Conservation (phyloP, 2,329 filamentous ascomycete genomes). For the Bipolaris cookei region DNA sequence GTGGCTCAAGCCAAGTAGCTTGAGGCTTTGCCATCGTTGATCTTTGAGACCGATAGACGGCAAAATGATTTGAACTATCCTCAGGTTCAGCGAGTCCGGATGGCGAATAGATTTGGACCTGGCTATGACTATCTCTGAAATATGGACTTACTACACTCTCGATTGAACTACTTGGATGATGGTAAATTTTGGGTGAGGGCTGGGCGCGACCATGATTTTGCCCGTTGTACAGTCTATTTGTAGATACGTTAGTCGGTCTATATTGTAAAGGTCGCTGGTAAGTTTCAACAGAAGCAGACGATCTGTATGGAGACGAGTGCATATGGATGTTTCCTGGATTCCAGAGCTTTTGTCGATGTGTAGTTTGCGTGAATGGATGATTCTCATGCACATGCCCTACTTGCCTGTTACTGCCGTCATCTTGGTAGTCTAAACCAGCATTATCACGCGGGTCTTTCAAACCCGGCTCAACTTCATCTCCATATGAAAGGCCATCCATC, state of each 20-base stretch:
- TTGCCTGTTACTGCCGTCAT: slow-evolving; percentile 3
- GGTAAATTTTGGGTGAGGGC: background rate
- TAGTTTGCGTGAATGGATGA: background rate
- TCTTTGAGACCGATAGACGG: slow-evolving; percentile 35
- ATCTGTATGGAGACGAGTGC: slow-evolving; percentile 23
- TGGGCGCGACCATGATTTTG: background rate
- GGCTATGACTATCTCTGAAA: slow-evolving; percentile 37
- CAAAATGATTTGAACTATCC: slow-evolving; percentile 38
- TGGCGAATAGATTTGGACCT: slow-evolving; percentile 18
- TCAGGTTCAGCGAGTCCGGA: slow-evolving; percentile 34
- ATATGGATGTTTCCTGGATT: slow-evolving; percentile 26
- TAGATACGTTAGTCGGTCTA: slow-evolving; percentile 10
- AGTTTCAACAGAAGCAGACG: slow-evolving; percentile 3
- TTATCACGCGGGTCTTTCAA: slow-evolving; percentile 37
- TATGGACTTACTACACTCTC: slow-evolving; percentile 51
- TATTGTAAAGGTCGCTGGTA: slow-evolving; percentile 10
- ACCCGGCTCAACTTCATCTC: slow-evolving; percentile 31
- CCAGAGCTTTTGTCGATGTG: slow-evolving; percentile 15
- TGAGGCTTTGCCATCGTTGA: slow-evolving; percentile 10
- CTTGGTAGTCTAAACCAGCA: background rate
- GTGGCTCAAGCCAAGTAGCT: slow-evolving; percentile 30
- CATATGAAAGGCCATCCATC: slow-evolving; percentile 37
- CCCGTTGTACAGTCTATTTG: slow-evolving; percentile 13
- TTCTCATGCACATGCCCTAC: background rate
- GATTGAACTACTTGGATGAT: slow-evolving; percentile 23